These are phyloP conservation scores for Aspergillus phoenicis DNA, from an alignment of 2,329 filamentous ascomycete genomes.

Conservation along the genomic window DNA sequence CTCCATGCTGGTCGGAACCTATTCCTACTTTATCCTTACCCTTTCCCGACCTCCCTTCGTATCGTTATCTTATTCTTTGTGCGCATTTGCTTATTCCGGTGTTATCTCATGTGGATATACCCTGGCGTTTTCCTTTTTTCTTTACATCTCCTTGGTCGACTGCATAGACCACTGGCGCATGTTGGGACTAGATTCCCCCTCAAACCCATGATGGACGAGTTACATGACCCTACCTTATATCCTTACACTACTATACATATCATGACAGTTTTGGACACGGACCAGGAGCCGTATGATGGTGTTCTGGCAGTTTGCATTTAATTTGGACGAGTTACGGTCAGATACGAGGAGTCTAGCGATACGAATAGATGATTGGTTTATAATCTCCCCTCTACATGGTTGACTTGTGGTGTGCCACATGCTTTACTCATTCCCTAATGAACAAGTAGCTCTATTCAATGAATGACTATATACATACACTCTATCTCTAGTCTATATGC, in stretches of 20 bases:
- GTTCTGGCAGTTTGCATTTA: neutral
- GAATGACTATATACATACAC: neutral
- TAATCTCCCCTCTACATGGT: neutral
- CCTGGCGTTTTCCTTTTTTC: neutral
- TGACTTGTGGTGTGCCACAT: neutral
- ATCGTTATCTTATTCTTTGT: neutral
- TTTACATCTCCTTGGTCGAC: neutral
- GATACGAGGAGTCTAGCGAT: neutral
- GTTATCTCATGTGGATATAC: conserved; percentile 6
- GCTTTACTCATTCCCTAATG: neutral
- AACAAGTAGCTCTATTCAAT: neutral
- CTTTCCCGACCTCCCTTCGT: neutral
- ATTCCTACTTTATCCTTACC: conserved; percentile 3
- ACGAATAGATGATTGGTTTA: neutral
- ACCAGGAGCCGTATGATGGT: neutral
- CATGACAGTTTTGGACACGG: neutral
- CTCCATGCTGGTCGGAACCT: neutral
- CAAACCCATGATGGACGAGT: conserved; percentile 7
- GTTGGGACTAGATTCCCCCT: neutral
- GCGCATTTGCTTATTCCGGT: neutral
- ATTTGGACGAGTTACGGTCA: neutral
- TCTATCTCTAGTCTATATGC: neutral
- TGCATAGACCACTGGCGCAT: neutral
- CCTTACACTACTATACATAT: neutral
- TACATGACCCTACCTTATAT: neutral